Base-by-base conservation (phyloP, 345 rosid species). In the Gynandropsis gynandra region DNA sequence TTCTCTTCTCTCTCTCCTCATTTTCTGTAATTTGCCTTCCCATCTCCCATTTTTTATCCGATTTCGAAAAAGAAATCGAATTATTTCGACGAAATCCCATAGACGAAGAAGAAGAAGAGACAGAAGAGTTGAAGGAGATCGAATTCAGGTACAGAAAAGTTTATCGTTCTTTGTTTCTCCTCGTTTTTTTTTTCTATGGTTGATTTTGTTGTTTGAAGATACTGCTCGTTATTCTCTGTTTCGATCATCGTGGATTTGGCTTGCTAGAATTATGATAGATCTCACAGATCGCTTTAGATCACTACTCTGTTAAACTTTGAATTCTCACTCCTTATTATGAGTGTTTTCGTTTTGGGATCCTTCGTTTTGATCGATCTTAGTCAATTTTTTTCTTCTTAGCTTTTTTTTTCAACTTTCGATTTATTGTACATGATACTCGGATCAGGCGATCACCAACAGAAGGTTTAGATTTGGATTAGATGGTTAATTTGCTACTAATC, bases 101-200 rank as follows among this genome's bases (percentile, higher is more conserved):
- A 10, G 15, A 29, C 38, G 39, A 19, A 7, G 33, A 1, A 31
- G 54, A 36, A 35, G 10, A 47, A 13, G 15, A 43, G 0, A 8
- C 13, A 56, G 13, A 44, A 39, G 16, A 14, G 32, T 31, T n/a
- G n/a, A 60, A 34, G 13, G 21, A 16, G 39, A 16, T 32, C 56
- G 20, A 56, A 57, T 61, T 61, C 58, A 56, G 8, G 45, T 15
- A 50, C 67, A 69, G 78, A 74, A 57, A 69, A 61, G 62, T 59
- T 5, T n/a, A n/a, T n/a, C n/a, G n/a, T n/a, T 59, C 61, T 61
- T 52, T 55, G 49, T 44, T 45, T 21, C 19, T 21, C 10, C 20
- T 1, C 12, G 46, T 34, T 46, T 12, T 12, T 31, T 16, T 1
- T 17, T 31, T 38, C 20, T 7, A 20, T 47, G 13, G 19, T 33